phyloP scores from a whole-genome alignment of 2,329 filamentous ascomycete genomes.

The Emmonsiellopsis sp. region DNA sequence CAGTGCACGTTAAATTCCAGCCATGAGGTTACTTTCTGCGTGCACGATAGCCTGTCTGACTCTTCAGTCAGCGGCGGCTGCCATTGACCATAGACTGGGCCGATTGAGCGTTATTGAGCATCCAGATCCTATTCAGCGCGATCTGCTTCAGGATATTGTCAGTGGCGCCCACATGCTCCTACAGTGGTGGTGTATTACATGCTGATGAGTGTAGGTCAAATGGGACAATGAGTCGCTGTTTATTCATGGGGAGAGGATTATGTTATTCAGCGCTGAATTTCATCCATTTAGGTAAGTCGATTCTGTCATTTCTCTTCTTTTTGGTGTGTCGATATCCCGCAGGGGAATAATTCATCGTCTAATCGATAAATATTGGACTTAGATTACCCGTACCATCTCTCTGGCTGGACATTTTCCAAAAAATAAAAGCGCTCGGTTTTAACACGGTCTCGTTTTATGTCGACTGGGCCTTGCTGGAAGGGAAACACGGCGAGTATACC shows the following conservation, averaged over 20 bases:
- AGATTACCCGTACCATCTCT: conserved; percentile 53
- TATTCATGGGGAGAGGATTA: conserved; percentile 58
- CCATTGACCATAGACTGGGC: conserved; percentile 42
- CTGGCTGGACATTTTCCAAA: conserved; percentile 69
- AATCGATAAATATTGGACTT: conserved; percentile 6
- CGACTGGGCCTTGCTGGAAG: conserved; percentile 70
- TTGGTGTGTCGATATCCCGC: neutral
- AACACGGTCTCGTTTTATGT: conserved; percentile 72
- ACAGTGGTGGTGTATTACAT: neutral
- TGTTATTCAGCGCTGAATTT: conserved; percentile 65
- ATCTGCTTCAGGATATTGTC: conserved; percentile 48
- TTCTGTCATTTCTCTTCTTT: neutral
- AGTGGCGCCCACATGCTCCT: conserved; percentile 14
- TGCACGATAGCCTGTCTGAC: conserved; percentile 31
- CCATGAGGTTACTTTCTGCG: conserved; percentile 32
- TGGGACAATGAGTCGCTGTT: conserved; percentile 67
- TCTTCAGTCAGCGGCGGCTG: conserved; percentile 37
- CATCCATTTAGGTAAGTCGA: conserved; percentile 52
- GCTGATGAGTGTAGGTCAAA: conserved; percentile 40
- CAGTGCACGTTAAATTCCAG: neutral
- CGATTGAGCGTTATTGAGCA: conserved; percentile 38
- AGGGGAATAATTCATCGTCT: neutral
- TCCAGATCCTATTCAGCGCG: conserved; percentile 34
- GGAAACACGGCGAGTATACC: conserved; percentile 58
- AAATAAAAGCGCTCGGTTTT: conserved; percentile 72